Evolutionary conservation across 2,329 filamentous ascomycete species (phyloP).

Genomic region (Curvularia hawaiiensis): DNA sequence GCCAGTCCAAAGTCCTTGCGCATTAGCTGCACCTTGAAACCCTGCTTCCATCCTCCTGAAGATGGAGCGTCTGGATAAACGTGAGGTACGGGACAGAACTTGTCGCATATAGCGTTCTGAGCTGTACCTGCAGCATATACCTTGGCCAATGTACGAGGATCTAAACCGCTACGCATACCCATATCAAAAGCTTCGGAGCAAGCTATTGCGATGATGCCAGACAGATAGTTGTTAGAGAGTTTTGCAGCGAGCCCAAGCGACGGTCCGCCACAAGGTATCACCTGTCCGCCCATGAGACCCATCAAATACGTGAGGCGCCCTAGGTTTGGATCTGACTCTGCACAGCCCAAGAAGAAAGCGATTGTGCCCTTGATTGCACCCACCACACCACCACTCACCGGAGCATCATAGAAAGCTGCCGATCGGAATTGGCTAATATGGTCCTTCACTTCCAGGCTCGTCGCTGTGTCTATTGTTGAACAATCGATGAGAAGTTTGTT

Average conservation of each 20-base stretch:
- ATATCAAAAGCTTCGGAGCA: conserved; percentile 65
- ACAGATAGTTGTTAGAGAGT: conserved; percentile 66
- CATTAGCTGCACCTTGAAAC: conserved; percentile 66
- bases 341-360: conserved; percentile 61
- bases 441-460: conserved; percentile 54
- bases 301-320: conserved; percentile 53
- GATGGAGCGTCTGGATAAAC: conserved; percentile 56
- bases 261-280: conserved; percentile 62
- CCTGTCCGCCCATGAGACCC: conserved; percentile 58
- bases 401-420: conserved; percentile 59
- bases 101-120: conserved; percentile 58
- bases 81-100: conserved; percentile 59
- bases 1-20: conserved; percentile 63
- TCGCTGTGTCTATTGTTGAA: conserved; percentile 61
- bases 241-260: conserved; percentile 64
- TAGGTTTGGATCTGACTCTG: conserved; percentile 53
- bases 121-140: conserved; percentile 59
- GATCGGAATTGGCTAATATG: conserved; percentile 47
- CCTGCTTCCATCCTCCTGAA: conserved; percentile 57
- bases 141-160: conserved; percentile 58
- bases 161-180: conserved; percentile 62
- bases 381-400: conserved; percentile 59
- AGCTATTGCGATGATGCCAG: conserved; percentile 63
- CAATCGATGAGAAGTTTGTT: conserved; percentile 60
- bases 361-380: conserved; percentile 59